Conservation (phyloP, 1,284 basidiomycete genomes). For the Ganoderma lingzhi region DNA sequence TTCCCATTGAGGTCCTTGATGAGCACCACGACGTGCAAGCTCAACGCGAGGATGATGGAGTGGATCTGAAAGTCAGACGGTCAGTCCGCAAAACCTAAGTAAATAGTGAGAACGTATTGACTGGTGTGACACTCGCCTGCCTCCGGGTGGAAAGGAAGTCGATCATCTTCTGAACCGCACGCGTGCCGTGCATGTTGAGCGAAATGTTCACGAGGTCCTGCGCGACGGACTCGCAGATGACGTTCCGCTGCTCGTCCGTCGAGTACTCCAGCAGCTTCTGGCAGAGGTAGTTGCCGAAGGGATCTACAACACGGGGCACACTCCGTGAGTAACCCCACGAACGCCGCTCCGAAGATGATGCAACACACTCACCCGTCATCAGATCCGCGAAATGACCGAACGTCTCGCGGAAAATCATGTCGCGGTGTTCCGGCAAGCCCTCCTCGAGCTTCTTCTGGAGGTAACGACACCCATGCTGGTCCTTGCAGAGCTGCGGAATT, state of each 20-base stretch:
- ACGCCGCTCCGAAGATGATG: constrained; percentile 11
- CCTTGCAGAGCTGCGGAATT: constrained; percentile 94
- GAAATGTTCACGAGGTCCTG: constrained; percentile 98
- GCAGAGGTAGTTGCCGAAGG: constrained; percentile 99
- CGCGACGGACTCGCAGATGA: constrained; percentile 97
- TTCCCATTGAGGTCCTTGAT: constrained; percentile 99
- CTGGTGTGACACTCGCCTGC: constrained; percentile 69
- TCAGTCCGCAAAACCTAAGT: constrained; percentile 67
- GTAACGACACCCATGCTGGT: constrained; percentile 99
- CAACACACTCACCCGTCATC: constrained; percentile 82
- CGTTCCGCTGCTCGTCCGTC: constrained; percentile 96
- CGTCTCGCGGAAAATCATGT: constrained; percentile 99
- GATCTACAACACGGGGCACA: constrained; percentile 63
- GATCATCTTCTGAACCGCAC: constrained; percentile 99
- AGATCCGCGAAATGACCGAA: constrained; percentile 98
- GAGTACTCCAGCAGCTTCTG: constrained; percentile 98
- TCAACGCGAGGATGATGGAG: constrained; percentile 96
- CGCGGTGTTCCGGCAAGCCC: constrained; percentile 91
- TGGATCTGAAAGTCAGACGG: constrained; percentile 90
- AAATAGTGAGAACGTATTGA: constrained; percentile 43
- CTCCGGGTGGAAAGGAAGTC: constrained; percentile 97
- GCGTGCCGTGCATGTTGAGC: constrained; percentile 99
- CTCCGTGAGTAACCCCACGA: constrained; percentile 10
- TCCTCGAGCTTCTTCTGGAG: constrained; percentile 99
- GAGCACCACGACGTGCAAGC: constrained; percentile 97